Conservation (phyloP, 768 basidiomycete genomes). For the Gloeopeniophorella convolvens region DNA sequence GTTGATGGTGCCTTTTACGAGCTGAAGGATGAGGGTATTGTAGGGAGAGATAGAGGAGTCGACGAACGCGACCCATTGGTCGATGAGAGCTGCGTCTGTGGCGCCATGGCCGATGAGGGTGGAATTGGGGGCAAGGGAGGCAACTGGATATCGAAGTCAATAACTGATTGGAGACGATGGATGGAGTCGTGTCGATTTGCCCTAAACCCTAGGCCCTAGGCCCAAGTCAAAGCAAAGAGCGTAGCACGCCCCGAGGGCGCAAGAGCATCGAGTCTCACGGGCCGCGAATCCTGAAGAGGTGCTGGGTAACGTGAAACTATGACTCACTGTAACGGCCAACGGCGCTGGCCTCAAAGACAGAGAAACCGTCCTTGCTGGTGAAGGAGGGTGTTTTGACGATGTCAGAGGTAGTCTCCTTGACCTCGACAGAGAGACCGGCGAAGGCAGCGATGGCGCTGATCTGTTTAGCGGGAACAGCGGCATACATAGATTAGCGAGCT, state of each 20-base stretch:
- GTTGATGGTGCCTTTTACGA: constrained; percentile 41
- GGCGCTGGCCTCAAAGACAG: constrained; percentile 66
- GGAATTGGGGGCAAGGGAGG: constrained; percentile 66
- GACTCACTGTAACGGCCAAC: constrained; percentile 88
- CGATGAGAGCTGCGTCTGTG: constrained; percentile 68
- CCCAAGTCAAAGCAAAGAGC: too few species aligned
- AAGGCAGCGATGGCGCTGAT: constrained; percentile 53
- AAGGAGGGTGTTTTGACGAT: constrained; percentile 79
- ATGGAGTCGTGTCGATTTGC: too few species aligned
- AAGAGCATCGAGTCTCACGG: neutral
- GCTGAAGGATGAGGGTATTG: constrained; percentile 32
- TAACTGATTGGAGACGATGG: too few species aligned
- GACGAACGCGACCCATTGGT: constrained; percentile 78
- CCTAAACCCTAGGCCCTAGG: too few species aligned
- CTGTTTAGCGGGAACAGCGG: constrained; percentile 26
- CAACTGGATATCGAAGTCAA: constrained; percentile 46
- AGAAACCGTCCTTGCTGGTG: constrained; percentile 71
- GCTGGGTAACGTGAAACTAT: too few species aligned
- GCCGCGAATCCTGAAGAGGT: too few species aligned
- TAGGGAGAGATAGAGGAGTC: constrained; percentile 54
- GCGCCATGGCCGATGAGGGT: constrained; percentile 61
- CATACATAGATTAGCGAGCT: neutral
- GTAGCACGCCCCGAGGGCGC: neutral
- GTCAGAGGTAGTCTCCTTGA: constrained; percentile 50
- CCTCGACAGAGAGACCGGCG: constrained; percentile 50